Evolutionary conservation across 2,329 filamentous ascomycete genomes (phyloP).

Genomic region (Cladophialophora bantiana): DNA sequence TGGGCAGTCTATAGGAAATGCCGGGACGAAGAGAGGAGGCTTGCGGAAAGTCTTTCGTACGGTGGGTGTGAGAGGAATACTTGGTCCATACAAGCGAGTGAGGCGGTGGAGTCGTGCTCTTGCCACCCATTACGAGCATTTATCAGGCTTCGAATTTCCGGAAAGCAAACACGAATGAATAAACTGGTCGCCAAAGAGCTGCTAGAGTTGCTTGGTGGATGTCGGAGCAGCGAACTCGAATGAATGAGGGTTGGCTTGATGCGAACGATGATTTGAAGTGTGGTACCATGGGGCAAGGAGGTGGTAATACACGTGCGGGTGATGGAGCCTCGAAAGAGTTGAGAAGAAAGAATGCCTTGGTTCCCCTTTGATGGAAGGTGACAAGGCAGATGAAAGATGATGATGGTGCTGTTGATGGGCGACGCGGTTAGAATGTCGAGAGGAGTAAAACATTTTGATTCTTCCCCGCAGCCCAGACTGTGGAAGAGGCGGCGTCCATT

Average conservation of each 20-base stretch:
- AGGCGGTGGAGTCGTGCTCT: not conserved
- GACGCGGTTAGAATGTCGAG: not conserved
- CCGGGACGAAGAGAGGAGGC: not conserved
- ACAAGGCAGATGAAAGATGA: not conserved
- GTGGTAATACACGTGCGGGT: too few species aligned
- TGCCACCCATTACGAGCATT: not conserved
- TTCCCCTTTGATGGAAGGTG: too few species aligned
- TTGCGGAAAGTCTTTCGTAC: not conserved
- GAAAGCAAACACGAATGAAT: not conserved
- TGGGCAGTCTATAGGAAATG: not conserved
- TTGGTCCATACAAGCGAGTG: not conserved
- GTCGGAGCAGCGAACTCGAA: not conserved
- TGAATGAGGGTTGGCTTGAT: not conserved
- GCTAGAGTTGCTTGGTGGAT: not conserved
- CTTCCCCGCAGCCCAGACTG: too few species aligned
- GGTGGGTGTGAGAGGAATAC: not conserved
- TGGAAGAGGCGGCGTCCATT: too few species aligned
- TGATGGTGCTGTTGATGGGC: not conserved
- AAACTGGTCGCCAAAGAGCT: not conserved
- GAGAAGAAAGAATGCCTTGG: too few species aligned
- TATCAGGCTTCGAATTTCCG: not conserved
- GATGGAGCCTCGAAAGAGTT: too few species aligned
- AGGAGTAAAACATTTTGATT: not conserved
- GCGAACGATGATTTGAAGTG: too few species aligned
- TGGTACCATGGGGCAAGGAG: too few species aligned